These are phyloP conservation scores for Royoungia palumana DNA, from an alignment of 768 basidiomycete species.

Conservation along the genomic window DNA sequence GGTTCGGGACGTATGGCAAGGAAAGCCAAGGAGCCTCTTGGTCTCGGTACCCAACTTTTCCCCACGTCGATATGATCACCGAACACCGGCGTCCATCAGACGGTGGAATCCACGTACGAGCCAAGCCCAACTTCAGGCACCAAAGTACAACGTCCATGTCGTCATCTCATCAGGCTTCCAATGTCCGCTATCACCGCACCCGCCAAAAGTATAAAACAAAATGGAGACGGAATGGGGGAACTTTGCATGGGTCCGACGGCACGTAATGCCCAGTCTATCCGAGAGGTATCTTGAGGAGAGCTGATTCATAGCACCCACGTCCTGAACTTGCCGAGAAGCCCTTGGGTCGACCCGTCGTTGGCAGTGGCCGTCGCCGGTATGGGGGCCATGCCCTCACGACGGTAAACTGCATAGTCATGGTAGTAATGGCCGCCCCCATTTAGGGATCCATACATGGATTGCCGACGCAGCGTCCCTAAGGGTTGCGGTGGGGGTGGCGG, in stretches of 20 bases:
- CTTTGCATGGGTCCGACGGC: background rate
- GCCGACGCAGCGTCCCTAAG: slow-evolving; percentile 7
- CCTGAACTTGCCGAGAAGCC: slow-evolving; percentile 20
- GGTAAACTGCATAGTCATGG: background rate
- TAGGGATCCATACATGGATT: slow-evolving; percentile 17
- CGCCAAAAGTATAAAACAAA: too few relatives aligned
- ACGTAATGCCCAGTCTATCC: background rate
- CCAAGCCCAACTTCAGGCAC: background rate
- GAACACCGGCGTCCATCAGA: too few relatives aligned
- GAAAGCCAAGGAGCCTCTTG: too few relatives aligned
- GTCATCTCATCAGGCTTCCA: background rate
- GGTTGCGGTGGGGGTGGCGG: background rate
- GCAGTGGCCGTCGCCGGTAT: background rate
- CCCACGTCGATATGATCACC: too few relatives aligned
- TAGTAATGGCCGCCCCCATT: slow-evolving; percentile 1
- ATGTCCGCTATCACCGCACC: background rate
- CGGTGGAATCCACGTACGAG: too few relatives aligned
- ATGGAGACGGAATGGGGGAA: background rate
- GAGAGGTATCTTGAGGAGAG: background rate
- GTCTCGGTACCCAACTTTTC: too few relatives aligned
- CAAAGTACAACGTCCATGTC: background rate
- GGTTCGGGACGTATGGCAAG: too few relatives aligned
- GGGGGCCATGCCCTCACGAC: background rate
- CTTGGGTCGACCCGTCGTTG: slow-evolving; percentile 3
- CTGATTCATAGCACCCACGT: slow-evolving; percentile 14